These are phyloP conservation scores for Neurospora sp. DNA, from an alignment of 495 filamentous ascomycete species.

Conservation along the genomic window DNA sequence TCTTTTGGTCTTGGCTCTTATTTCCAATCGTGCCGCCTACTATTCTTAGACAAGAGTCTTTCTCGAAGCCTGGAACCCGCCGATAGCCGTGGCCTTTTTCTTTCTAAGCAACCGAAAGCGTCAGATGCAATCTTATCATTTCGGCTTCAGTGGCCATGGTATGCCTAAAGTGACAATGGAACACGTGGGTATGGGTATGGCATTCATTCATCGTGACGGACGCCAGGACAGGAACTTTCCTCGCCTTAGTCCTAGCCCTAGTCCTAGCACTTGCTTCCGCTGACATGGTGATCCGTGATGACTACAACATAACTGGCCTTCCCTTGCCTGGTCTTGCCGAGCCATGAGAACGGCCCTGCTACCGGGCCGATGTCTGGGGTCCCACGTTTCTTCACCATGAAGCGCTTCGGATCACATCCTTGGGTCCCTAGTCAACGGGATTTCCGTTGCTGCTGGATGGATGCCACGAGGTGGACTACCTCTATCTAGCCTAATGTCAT, in stretches of 20 bases:
- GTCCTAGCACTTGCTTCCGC: not conserved
- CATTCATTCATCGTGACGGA: not conserved
- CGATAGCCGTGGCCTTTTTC: not conserved
- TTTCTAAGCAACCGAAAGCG: not conserved
- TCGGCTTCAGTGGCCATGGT: not conserved
- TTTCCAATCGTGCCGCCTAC: not conserved
- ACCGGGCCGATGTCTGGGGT: not conserved
- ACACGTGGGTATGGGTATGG: not conserved
- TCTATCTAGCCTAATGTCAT: not conserved
- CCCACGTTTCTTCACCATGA: not conserved
- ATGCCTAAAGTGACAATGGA: not conserved
- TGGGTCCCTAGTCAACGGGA: not conserved
- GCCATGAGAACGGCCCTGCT: not conserved
- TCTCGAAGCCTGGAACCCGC: not conserved
- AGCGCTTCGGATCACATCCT: not conserved
- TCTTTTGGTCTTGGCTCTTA: not conserved
- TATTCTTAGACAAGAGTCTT: not conserved
- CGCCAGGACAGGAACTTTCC: not conserved
- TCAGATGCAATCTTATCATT: not conserved
- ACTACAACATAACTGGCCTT: not conserved
- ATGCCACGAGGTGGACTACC: not conserved
- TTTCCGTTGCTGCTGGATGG: not conserved
- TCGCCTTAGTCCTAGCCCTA: not conserved
- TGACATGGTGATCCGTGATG: not conserved
- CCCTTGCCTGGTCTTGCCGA: not conserved